Conservation (phyloP, 345 rosid genomes). For the Adansonia digitata region DNA sequence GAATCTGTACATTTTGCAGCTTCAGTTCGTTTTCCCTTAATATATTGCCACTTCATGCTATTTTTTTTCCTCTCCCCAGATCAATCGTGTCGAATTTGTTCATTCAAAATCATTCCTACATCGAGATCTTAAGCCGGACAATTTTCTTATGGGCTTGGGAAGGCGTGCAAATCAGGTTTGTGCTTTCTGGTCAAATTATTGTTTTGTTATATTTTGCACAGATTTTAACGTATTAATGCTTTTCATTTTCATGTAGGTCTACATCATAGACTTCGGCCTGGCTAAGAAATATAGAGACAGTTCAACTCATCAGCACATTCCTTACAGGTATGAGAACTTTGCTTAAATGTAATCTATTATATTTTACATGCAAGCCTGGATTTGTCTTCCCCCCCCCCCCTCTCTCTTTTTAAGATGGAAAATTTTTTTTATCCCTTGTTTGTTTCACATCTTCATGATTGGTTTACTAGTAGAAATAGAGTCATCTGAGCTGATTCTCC, state of each 20-base stretch:
- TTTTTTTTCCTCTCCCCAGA: constrained; percentile 30
- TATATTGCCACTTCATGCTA: background rate
- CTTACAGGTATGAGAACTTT: constrained; percentile 59
- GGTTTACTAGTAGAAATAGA: background rate
- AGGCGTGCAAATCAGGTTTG: constrained; percentile 91
- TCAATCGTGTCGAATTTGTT: constrained; percentile 84
- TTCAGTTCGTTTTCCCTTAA: background rate
- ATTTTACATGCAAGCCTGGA: background rate
- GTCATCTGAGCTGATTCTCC: background rate
- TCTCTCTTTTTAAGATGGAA: background rate
- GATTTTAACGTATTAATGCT: background rate
- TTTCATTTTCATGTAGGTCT: constrained; percentile 46
- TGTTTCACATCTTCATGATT: background rate
- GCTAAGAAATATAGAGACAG: constrained; percentile 92
- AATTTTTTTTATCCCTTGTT: background rate
- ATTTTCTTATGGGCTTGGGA: constrained; percentile 95
- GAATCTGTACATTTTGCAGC: constrained; percentile 1
- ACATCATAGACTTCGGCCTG: constrained; percentile 82
- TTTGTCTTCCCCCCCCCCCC: background rate
- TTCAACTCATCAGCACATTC: constrained; percentile 84
- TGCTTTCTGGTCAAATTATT: background rate
- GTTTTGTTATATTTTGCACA: background rate
- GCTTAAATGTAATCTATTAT: background rate
- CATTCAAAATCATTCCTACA: constrained; percentile 91
- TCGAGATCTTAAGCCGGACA: constrained; percentile 95